These are phyloP conservation scores for Lagenidium sp. DNA, from an alignment of 352 stramenopile genomes.

Conservation along the genomic window DNA sequence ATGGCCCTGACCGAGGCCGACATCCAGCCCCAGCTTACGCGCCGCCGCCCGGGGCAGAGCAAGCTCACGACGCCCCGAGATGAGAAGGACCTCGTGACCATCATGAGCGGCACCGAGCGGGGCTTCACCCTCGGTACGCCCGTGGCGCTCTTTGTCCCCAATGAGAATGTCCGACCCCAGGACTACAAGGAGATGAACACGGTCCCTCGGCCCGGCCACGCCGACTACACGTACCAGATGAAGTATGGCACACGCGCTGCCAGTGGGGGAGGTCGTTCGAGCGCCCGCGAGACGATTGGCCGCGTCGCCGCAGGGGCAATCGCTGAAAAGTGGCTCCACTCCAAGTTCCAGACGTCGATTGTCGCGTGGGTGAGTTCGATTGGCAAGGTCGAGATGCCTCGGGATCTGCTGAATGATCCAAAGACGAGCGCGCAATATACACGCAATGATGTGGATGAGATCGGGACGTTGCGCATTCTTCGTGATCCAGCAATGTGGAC, in stretches of 20 bases:
- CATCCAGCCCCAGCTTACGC: constrained; percentile 97
- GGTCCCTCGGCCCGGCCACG: constrained; percentile 89
- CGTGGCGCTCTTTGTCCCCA: constrained; percentile 95
- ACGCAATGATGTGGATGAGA: constrained; percentile 74
- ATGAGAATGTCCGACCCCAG: constrained; percentile 95
- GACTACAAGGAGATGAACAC: constrained; percentile 97
- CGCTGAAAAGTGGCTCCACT: constrained; percentile 92
- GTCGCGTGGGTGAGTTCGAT: constrained; percentile 88
- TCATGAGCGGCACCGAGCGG: constrained; percentile 94
- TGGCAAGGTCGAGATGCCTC: constrained; percentile 78
- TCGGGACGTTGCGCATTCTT: constrained; percentile 78
- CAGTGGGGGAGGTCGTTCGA: constrained; percentile 93
- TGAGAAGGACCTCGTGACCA: constrained; percentile 96
- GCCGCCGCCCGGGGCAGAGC: constrained; percentile 95
- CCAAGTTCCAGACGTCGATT: constrained; percentile 88
- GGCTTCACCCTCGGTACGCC: constrained; percentile 94
- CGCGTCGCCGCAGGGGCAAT: constrained; percentile 95
- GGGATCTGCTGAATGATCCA: constrained; percentile 52
- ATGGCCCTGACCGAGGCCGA: constrained; percentile 92
- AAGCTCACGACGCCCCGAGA: constrained; percentile 97
- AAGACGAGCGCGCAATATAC: constrained; percentile 52
- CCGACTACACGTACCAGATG: constrained; percentile 99
- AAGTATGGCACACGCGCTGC: constrained; percentile 98
- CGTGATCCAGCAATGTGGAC: constrained; percentile 60
- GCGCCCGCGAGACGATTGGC: constrained; percentile 97